Evolutionary conservation across 495 filamentous ascomycete species (phyloP), one percentile per base, ranked within the genome.

Genomic region (Aspergillus mulundensis): DNA sequence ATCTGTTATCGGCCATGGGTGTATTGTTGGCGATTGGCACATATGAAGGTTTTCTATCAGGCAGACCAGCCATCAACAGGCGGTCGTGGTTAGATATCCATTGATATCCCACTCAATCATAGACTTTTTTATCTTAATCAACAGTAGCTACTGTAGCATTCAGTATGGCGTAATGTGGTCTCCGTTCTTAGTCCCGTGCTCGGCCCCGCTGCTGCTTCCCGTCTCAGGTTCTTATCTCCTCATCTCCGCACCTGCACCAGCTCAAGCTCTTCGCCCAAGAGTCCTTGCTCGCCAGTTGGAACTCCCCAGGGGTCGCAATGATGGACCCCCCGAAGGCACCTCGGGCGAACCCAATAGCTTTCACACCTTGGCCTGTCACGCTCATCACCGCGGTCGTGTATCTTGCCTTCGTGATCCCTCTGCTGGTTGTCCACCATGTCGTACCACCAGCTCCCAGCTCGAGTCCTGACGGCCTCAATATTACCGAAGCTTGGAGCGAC

Each of bases 401-500:
- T 64, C 69, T 89, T 46, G 85, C 84, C 25, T 69, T 93, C 21
- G 70, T 88, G 54, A 80, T 85, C 51, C 82, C 87, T 30, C 73
- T 95, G 25, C 70, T 95, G 55, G 72, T 87, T 56, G 78, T 89
- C 55, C 89, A 95, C 66, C 81, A 86, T 69, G 81, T 83, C 46
- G 83, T 93, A 28, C 92, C 92, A 0, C 57, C 80, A 30, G 81
- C 84, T n/a, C 85, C 89, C 1, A 74, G 61, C n/a, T 78, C 80
- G 41, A 75, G 74, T 36, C 75, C 77, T 19, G 70, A 70, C 34
- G 89, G 88, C 21, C 72, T 92, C 48, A 87, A 95, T 60, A 72
- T 96, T 16, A 84, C 84, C 23, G 83, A 91, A 73, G 92, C 93
- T 20, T 97, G 93, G 93, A 69, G 77, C 15, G 92, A 98, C 66